phyloP scores from a whole-genome alignment of 2,329 filamentous ascomycete species.

The Rosellinia necatrix region DNA sequence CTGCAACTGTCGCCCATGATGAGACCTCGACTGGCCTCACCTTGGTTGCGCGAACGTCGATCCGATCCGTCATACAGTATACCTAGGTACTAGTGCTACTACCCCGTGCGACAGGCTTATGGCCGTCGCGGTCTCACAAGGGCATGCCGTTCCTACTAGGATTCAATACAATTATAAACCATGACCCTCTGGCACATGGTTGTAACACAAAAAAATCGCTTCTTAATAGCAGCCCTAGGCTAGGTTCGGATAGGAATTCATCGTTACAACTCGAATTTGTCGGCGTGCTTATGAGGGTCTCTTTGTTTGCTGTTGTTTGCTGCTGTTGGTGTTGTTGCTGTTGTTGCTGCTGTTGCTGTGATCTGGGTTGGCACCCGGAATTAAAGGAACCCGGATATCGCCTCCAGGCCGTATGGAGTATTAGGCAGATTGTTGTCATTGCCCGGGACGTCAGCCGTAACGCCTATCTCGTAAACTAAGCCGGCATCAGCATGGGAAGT shows the following conservation, averaged over 20 bases:
- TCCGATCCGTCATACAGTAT: too few relatives aligned
- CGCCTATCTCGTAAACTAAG: conserved; percentile 24
- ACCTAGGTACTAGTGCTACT: conserved; percentile 7
- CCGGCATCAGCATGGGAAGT: conserved; percentile 12
- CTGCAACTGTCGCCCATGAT: conserved; percentile 12
- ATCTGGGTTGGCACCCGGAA: not conserved
- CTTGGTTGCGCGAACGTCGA: conserved; percentile 32
- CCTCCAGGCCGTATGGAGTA: conserved; percentile 28
- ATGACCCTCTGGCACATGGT: conserved; percentile 14
- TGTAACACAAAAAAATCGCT: not conserved
- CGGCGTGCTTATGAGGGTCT: not conserved
- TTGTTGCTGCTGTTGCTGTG: too few relatives aligned
- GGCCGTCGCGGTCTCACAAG: not conserved
- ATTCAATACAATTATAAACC: conserved; percentile 19
- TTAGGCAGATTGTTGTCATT: conserved; percentile 42
- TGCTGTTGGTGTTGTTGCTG: too few relatives aligned
- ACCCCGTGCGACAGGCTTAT: conserved; percentile 1
- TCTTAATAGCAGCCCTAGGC: not conserved
- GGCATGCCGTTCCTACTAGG: conserved; percentile 4
- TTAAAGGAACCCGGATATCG: conserved; percentile 9
- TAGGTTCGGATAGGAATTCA: too few relatives aligned
- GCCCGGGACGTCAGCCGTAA: conserved; percentile 40
- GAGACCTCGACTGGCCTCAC: conserved; percentile 27
- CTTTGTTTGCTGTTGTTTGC: too few relatives aligned
- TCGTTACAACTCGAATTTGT: not conserved